A percentile compares a stretch with the other conserved stretches of the same genome.
phyloP scores from a whole-genome alignment of 2,329 filamentous ascomycete genomes.

The Neospermospora avenae region DNA sequence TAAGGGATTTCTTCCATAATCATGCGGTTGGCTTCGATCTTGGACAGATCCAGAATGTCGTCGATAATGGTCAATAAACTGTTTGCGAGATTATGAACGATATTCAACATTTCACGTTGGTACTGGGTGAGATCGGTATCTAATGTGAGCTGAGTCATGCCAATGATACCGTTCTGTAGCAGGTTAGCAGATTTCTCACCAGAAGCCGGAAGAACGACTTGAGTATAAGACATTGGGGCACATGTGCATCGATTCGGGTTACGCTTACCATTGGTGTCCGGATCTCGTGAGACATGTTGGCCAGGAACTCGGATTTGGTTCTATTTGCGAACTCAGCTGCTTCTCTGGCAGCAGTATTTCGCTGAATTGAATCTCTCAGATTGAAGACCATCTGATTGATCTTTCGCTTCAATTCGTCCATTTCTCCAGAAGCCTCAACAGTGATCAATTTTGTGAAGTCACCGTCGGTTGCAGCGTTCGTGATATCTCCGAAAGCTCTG shows the following conservation, averaged over 20 bases:
- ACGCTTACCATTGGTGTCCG: constrained; percentile 61
- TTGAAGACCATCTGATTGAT: constrained; percentile 99
- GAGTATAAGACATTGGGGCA: neutral
- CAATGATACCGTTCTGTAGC: constrained; percentile 30
- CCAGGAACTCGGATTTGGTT: constrained; percentile 96
- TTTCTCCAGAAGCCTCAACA: constrained; percentile 95
- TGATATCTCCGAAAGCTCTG: constrained; percentile 95
- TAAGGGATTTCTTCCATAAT: constrained; percentile 98
- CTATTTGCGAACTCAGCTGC: constrained; percentile 95
- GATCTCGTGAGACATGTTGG: constrained; percentile 99
- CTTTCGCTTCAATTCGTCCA: constrained; percentile 98
- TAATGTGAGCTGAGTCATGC: constrained; percentile 91
- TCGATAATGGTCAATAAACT: constrained; percentile 97
- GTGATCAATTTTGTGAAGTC: constrained; percentile 97
- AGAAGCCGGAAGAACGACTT: neutral
- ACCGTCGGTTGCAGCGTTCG: constrained; percentile 93
- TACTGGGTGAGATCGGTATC: constrained; percentile 94
- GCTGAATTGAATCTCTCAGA: constrained; percentile 89
- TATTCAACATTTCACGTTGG: constrained; percentile 97
- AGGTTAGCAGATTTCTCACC: neutral
- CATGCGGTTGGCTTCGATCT: constrained; percentile 95
- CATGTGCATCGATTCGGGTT: neutral
- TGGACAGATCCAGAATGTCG: constrained; percentile 69
- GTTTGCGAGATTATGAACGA: constrained; percentile 94
- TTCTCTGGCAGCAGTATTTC: constrained; percentile 92